Percentiles rank a stretch among this genome's conserved stretches.
Conservation (phyloP, 495 filamentous ascomycete genomes). For the Neurospora sp. region DNA sequence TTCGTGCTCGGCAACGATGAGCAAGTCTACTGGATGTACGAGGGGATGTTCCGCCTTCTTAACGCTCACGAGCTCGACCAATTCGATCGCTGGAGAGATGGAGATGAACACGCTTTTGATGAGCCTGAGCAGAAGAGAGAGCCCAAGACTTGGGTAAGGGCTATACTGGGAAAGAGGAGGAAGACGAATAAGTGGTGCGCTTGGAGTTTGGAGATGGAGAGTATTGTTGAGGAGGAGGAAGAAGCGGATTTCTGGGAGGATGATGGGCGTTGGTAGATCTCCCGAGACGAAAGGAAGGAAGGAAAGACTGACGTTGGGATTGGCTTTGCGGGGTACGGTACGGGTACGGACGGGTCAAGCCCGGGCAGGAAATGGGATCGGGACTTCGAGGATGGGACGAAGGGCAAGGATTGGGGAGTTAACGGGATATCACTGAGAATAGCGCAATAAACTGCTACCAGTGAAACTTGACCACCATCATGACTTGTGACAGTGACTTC, state of each 20-base stretch:
- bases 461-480: not conserved
- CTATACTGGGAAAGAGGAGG: not conserved
- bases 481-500: not conserved
- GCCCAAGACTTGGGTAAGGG: not conserved
- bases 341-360: not conserved
- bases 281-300: not conserved
- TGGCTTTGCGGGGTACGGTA: not conserved
- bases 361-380: not conserved
- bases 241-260: not conserved
- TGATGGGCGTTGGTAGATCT: not conserved
- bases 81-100: not conserved
- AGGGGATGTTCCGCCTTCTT: not conserved
- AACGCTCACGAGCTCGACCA: not conserved
- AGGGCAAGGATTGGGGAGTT: not conserved
- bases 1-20: not conserved
- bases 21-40: not conserved
- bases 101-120: not conserved
- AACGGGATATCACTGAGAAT: not conserved
- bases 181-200: not conserved
- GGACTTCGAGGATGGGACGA: not conserved
- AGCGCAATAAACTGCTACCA: not conserved
- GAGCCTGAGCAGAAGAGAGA: not conserved
- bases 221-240: not conserved
- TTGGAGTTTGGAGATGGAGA: not conserved
- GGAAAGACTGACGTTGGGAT: not conserved